Evolutionary conservation across 768 basidiomycete genomes (phyloP).

Genomic region (Kwoniella newhampshirensis): DNA sequence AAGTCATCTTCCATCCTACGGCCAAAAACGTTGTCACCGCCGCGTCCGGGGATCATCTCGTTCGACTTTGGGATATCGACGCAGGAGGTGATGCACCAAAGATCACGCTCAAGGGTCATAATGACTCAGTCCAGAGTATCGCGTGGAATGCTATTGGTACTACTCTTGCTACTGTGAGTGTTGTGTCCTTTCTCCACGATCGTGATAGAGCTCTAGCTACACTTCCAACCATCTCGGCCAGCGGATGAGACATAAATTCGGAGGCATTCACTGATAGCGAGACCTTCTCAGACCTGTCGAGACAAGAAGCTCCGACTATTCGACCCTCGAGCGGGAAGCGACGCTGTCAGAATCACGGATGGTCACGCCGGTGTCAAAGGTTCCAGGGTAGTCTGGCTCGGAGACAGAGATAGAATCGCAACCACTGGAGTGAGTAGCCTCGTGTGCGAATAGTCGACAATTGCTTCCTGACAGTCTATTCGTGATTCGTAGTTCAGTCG

Average conservation of each 20-base stretch:
- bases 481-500: slow-evolving; percentile 66
- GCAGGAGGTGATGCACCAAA: slow-evolving; percentile 67
- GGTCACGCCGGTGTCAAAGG: slow-evolving; percentile 94
- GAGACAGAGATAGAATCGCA: slow-evolving; percentile 78
- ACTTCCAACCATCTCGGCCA: too few species aligned
- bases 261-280: neutral
- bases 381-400: slow-evolving; percentile 84
- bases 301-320: slow-evolving; percentile 91
- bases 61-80: slow-evolving; percentile 89
- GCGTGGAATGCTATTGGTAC: slow-evolving; percentile 79
- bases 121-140: slow-evolving; percentile 82
- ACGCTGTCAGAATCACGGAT: slow-evolving; percentile 78
- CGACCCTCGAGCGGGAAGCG: slow-evolving; percentile 77
- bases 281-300: slow-evolving; percentile 65
- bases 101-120: slow-evolving; percentile 68
- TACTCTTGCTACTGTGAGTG: slow-evolving; percentile 65
- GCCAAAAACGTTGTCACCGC: slow-evolving; percentile 78
- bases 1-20: slow-evolving; percentile 90
- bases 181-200: too few species aligned
- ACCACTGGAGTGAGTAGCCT: slow-evolving; percentile 68
- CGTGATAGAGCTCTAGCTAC: too few species aligned
- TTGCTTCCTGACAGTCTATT: neutral
- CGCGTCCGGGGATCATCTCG: slow-evolving; percentile 76
- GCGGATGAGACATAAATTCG: too few species aligned
- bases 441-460: neutral